These are phyloP conservation scores for Cucurbita maxima DNA, from an alignment of 306 rosid species.

Conservation along the genomic window DNA sequence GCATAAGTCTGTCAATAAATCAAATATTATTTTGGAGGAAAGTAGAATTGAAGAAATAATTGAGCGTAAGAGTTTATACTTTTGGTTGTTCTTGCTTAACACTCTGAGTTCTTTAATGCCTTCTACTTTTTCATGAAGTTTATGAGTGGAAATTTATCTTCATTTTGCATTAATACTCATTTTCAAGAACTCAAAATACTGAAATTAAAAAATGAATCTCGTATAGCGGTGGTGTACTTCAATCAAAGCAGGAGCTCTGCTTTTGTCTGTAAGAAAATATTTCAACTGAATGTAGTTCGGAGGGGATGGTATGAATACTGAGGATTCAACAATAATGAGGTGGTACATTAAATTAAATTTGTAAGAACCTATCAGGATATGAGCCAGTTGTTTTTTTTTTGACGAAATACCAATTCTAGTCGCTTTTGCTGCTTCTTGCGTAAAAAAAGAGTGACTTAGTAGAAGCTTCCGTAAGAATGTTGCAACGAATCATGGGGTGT, in stretches of 20 bases:
- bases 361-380: neutral
- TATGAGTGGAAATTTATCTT: neutral
- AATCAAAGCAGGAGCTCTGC: neutral
- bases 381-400: neutral
- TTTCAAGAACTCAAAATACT: neutral
- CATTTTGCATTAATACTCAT: neutral
- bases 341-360: neutral
- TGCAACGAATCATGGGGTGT: neutral
- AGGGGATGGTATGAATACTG: neutral
- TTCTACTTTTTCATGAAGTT: neutral
- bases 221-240: neutral
- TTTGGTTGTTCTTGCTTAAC: neutral
- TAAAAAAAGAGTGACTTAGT: neutral
- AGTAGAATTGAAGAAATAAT: constrained; percentile 1
- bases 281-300: constrained; percentile 1
- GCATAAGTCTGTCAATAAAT: neutral
- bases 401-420: neutral
- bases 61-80: neutral
- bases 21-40: neutral
- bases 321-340: neutral
- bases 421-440: neutral
- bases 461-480: neutral
- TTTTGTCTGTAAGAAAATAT: neutral
- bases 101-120: neutral
- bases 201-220: neutral